Evolutionary conservation across 139 green algal genomes (phyloP).

Genomic region (Pleodorina starrii): DNA sequence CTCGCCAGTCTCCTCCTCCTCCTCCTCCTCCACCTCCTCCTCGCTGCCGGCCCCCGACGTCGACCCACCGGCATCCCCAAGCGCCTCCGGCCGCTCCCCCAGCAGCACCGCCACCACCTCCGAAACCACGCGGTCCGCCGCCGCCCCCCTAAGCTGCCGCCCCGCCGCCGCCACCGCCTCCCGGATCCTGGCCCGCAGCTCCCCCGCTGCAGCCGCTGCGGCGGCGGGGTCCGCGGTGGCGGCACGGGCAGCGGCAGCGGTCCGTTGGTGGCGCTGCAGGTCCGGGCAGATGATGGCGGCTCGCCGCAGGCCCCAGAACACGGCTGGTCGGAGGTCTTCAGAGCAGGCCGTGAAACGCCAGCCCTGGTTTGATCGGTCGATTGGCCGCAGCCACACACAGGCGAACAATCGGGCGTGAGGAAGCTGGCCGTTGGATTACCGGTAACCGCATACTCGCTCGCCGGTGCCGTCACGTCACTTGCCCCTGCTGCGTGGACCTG

Average conservation of each 20-base stretch:
- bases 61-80: no score
- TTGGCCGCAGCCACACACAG: background rate
- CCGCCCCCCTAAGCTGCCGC: background rate
- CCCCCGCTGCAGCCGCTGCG: background rate
- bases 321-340: background rate
- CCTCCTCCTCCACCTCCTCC: background rate
- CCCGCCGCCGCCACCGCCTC: background rate
- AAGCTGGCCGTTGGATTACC: background rate
- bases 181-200: background rate
- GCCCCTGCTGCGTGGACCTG: background rate
- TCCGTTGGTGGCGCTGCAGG: background rate
- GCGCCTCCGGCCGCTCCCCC: background rate
- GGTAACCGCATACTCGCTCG: background rate
- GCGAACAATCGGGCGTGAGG: background rate
- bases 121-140: background rate
- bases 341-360: slow-evolving; percentile 17
- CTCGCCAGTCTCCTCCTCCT: background rate
- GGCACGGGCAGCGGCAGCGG: no score
- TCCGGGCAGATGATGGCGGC: slow-evolving; percentile 1
- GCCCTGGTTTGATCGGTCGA: background rate
- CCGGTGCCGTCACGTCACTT: background rate
- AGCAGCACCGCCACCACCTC: no score
- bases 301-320: slow-evolving; percentile 50
- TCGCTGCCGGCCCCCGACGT: background rate
- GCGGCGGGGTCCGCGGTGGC: background rate